Base-by-base conservation (phyloP, 768 basidiomycete species). In the Mycena rosella region DNA sequence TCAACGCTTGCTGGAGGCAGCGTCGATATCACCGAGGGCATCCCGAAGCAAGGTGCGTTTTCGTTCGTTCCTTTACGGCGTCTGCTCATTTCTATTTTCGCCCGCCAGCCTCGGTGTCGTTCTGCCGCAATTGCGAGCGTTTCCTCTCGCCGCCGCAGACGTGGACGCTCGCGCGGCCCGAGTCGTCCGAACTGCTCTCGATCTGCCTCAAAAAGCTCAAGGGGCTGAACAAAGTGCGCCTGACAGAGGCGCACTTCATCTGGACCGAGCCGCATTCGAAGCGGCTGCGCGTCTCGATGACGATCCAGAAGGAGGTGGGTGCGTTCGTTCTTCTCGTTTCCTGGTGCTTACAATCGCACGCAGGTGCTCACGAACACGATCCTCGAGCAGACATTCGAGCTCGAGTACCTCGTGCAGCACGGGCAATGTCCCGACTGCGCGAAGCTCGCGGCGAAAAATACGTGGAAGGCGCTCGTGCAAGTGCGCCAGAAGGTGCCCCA, bases 241-340 rank as follows among this genome's bases (percentile, higher is more conserved):
- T 99, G 47, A 96, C 98, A n/a, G 97, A 99, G 69, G 98, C 98
- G 2, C 94, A 96, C 70, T 99, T 99, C 78, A 95, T 99, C 74
- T 99, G 98, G 98, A 99, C 98, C 24, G 98, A 99, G 76, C 98
- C 98, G 3, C 97, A 99, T 81, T 96, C 94, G 42, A 96, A 96
- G 76, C 88, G 98, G 40, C 78, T 99, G 68, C 88, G 95, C 52
- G 90, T 99, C 61, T 97, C 97, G 59, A 82, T 99, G 74, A 98
- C 97, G 0, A 96, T 99, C 68, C 98, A 99, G 82, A 99, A 99
- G 84, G 98, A 99, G 86, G 96, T 96, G 51, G 27, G 89, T 17
- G 18, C 44, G 27, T 58, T 10, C 0, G 5, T 30, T 17, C 17
- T 22, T 3, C 49, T 27, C 40, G 36, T 20, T 36, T 9, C 15